Evolutionary conservation across 2,329 filamentous ascomycete species (phyloP).

Genomic region (Hypoxylon sp.): DNA sequence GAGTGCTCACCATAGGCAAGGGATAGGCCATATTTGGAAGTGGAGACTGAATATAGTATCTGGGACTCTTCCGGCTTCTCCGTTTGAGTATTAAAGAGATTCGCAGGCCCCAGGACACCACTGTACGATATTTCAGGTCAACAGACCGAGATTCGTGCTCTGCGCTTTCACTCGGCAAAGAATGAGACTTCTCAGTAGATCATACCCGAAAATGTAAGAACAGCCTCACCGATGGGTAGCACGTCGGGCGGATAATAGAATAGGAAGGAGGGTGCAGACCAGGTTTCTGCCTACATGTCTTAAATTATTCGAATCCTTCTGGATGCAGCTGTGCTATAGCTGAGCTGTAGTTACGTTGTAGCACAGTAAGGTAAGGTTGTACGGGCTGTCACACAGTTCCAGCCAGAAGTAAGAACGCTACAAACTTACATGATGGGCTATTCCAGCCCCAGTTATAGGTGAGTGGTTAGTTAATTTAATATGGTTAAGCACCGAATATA

Average conservation of each 20-base stretch:
- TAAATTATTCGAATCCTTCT: neutral
- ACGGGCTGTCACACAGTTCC: neutral
- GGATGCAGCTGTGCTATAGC: neutral
- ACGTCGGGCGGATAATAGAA: neutral
- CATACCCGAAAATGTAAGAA: neutral
- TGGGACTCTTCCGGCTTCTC: neutral
- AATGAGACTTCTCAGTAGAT: neutral
- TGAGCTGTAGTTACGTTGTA: neutral
- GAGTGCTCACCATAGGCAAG: slow-evolving; percentile 6
- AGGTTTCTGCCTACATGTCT: neutral
- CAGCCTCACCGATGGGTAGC: neutral
- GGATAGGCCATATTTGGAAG: slow-evolving; percentile 4
- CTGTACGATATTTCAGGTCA: neutral
- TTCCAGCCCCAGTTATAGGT: neutral
- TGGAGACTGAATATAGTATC: slow-evolving; percentile 10
- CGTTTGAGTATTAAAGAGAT: slow-evolving; percentile 18
- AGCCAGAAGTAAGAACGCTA: neutral
- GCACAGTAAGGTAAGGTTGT: no score
- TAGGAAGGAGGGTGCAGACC: neutral
- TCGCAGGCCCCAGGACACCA: neutral
- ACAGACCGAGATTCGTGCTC: neutral
- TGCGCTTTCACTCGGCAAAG: neutral
- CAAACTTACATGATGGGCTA: neutral
- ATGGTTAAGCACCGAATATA: no score
- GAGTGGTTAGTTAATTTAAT: neutral